These are phyloP conservation scores for Moesziomyces antarcticus DNA, from an alignment of 1,284 basidiomycete species.

Conservation along the genomic window DNA sequence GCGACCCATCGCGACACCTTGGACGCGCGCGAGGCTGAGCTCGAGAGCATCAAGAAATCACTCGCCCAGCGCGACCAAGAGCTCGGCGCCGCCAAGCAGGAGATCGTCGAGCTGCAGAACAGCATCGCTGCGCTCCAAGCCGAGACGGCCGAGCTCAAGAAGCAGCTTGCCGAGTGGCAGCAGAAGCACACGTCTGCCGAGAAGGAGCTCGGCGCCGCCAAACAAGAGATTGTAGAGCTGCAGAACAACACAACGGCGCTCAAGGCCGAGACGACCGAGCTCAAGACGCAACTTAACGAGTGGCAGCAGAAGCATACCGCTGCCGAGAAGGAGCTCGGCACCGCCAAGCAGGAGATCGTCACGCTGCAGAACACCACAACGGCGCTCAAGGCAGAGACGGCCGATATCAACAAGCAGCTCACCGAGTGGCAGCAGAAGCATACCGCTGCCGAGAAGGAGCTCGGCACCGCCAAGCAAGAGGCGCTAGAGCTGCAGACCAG, in stretches of 20 bases:
- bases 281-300: constrained; percentile 29
- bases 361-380: constrained; percentile 37
- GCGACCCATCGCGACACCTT: constrained; percentile 25
- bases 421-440: constrained; percentile 30
- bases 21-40: constrained; percentile 15
- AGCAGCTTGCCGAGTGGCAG: constrained; percentile 28
- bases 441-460: constrained; percentile 9
- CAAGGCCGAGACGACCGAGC: constrained; percentile 34
- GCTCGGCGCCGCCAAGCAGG: constrained; percentile 24
- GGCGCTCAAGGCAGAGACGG: constrained; percentile 26
- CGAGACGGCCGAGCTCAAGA: constrained; percentile 36
- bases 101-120: constrained; percentile 41
- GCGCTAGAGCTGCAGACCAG: constrained; percentile 35
- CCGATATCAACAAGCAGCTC: constrained; percentile 32
- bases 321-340: constrained; percentile 14
- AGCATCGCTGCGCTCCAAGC: constrained; percentile 29
- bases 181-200: constrained; percentile 15
- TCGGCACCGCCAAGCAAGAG: constrained; percentile 22
- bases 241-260: constrained; percentile 29
- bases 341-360: constrained; percentile 31
- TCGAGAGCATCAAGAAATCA: constrained; percentile 9
- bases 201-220: constrained; percentile 25
- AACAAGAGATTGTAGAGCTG: constrained; percentile 33
- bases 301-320: constrained; percentile 23
- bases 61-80: constrained; percentile 20